Percentiles rank a stretch among this genome's conserved stretches.
phyloP scores from a whole-genome alignment of 2,329 filamentous ascomycete species.

The Lecanicillium sp. region DNA sequence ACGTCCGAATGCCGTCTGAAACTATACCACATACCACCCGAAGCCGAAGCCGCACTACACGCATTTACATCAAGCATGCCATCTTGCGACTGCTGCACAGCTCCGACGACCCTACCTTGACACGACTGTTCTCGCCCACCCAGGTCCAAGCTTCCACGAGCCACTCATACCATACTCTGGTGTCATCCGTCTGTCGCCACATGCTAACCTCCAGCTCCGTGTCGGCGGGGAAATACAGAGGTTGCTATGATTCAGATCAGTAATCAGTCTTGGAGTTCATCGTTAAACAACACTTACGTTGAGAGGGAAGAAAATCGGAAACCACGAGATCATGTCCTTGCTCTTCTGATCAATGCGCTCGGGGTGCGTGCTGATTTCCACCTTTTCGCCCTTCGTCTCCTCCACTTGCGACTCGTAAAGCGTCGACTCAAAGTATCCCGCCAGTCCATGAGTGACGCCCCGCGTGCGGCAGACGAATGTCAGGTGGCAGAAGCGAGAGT shows the following conservation, averaged over 20 bases:
- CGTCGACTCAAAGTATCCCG: constrained; percentile 95
- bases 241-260: constrained; percentile 51
- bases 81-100: constrained; percentile 64
- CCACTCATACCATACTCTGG: constrained; percentile 99
- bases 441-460: constrained; percentile 84
- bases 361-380: constrained; percentile 89
- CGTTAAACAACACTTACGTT: constrained; percentile 54
- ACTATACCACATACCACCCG: not conserved
- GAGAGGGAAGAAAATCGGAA: constrained; percentile 94
- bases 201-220: constrained; percentile 86
- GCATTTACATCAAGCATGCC: constrained; percentile 60
- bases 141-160: constrained; percentile 77
- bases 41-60: not conserved
- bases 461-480: constrained; percentile 72
- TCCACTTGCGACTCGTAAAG: constrained; percentile 59
- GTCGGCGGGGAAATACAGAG: constrained; percentile 77
- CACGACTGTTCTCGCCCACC: constrained; percentile 51
- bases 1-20: not conserved
- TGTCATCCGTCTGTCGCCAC: constrained; percentile 93
- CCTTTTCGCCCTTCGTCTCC: constrained; percentile 39
- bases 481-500: constrained; percentile 71
- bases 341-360: constrained; percentile 89
- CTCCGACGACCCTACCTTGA: constrained; percentile 61
- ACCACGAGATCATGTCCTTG: constrained; percentile 98
- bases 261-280: not conserved